Percentiles rank a stretch among this genome's conserved stretches.
These are phyloP conservation scores for Circinella minor DNA, from an alignment of 371 early-diverging fungal genomes.

Conservation along the genomic window DNA sequence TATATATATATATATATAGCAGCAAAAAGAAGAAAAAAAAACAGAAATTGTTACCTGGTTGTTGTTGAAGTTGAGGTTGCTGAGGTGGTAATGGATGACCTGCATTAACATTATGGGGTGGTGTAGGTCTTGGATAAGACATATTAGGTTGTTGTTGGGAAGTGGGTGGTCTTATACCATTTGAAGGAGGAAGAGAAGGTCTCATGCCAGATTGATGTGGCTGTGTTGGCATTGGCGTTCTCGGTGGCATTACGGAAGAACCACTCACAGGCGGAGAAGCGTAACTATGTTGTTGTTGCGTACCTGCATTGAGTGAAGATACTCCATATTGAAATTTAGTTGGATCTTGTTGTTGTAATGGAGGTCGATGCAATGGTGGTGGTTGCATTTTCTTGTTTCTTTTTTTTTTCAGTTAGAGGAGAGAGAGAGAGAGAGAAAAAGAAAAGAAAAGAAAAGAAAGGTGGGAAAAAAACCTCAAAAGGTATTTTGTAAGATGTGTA, in stretches of 20 bases:
- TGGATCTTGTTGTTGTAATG: background rate
- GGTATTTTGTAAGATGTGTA: too few species aligned
- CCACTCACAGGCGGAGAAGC: background rate
- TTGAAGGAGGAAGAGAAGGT: background rate
- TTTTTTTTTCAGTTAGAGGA: too few species aligned
- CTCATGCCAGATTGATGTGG: background rate
- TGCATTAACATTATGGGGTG: background rate
- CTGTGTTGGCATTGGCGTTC: slow-evolving; percentile 7
- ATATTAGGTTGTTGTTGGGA: background rate
- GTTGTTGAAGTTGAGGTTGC: background rate
- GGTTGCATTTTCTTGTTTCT: too few species aligned
- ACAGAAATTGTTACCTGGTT: background rate
- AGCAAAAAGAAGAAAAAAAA: too few species aligned
- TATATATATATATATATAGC: too few species aligned
- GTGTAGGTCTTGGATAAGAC: slow-evolving; percentile 2
- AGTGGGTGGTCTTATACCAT: background rate
- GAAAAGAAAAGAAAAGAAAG: too few species aligned
- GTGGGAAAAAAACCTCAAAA: too few species aligned
- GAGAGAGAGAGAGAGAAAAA: too few species aligned
- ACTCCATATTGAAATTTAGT: background rate
- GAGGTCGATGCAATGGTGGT: too few species aligned
- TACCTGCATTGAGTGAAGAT: background rate
- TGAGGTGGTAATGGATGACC: background rate
- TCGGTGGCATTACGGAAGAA: background rate
- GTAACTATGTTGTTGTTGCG: background rate